A percentile compares a stretch with the other conserved stretches of the same genome.
These are phyloP conservation scores for Yamadazyma sp. DNA, from an alignment of 1,139 yeast species.

Conservation along the genomic window DNA sequence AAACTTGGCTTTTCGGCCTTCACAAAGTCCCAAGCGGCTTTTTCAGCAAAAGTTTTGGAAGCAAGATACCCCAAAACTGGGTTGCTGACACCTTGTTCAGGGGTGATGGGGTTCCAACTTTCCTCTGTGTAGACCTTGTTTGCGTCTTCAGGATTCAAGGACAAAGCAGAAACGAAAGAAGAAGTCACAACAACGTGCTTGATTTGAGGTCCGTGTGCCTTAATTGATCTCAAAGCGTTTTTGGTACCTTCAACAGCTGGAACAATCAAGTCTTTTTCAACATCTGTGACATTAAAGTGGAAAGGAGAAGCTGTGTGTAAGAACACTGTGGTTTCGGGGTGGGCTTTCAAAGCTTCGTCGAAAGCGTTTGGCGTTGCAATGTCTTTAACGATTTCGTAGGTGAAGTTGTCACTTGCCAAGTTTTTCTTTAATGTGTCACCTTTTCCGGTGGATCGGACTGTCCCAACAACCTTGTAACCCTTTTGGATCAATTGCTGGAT, in stretches of 20 bases:
- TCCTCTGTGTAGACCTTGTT: conserved; percentile 23
- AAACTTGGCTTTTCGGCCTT: conserved; percentile 27
- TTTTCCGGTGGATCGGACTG: conserved; percentile 55
- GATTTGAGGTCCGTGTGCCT: conserved; percentile 24
- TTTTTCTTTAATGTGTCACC: conserved; percentile 43
- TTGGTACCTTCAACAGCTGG: conserved; percentile 26
- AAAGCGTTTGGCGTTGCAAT: conserved; percentile 52
- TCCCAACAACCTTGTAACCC: conserved; percentile 57
- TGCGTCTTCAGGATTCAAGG: conserved; percentile 3
- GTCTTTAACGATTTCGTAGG: conserved; percentile 53
- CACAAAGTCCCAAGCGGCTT: conserved; percentile 56
- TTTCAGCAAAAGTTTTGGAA: conserved; percentile 36
- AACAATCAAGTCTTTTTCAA: conserved; percentile 20
- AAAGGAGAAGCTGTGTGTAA: conserved; percentile 48
- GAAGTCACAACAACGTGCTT: conserved; percentile 29
- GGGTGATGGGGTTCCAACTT: conserved; percentile 39
- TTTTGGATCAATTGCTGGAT: conserved; percentile 27
- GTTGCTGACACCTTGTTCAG: conserved; percentile 28
- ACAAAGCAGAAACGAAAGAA: conserved; percentile 21
- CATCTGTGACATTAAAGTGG: conserved; percentile 15
- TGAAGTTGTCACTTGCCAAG: conserved; percentile 31
- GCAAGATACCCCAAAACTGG: conserved; percentile 28
- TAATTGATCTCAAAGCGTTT: conserved; percentile 24
- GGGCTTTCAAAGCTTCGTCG: conserved; percentile 47
- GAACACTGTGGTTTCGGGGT: conserved; percentile 52